Evolutionary conservation across 352 stramenopile species (phyloP), one percentile per base, ranked within the genome.

Genomic region (Globisporangium perplexum): DNA sequence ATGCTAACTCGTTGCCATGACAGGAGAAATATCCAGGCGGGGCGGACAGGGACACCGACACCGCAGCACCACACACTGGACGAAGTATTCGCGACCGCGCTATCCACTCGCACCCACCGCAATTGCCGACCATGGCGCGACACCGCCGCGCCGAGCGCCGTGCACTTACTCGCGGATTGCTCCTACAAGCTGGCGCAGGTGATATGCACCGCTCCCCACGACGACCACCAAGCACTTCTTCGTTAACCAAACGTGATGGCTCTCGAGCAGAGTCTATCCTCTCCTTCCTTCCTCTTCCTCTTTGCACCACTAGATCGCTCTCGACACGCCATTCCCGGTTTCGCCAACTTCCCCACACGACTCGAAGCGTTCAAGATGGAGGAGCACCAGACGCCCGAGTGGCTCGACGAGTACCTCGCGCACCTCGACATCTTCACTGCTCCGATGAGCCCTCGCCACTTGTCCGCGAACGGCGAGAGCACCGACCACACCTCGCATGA

Each of bases 401-500:
- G 38, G 38, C 38, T 43, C 38, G 38, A 43, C 38, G 38, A 43
- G 38, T 43, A 43, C 38, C 38, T 43, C 38, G 38, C 38, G 17
- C 38, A 43, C 38, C 17, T 43, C 38, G 38, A 43, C 38, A 22
- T 43, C 2, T 43, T 43, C 38, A 43, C 22, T 17, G 2, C 38
- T 7, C 15, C 38, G 3, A n/a, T 43, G 17, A 43, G 17, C 7
- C 38, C 38, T 43, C 38, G 17, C 7, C 22, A 22, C 38, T 22
- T 17, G 15, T 3, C 38, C n/a, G 18, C n/a, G 17, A 22, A 10
- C 38, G 17, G 2, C 18, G 38, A 23, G 10, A 43, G 18, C 12
- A 14, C 38, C n/a, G 5, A 7, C 7, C 31, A 36, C 31, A 11
- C 31, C 38, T 23, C 38, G 12, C 17, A 43, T 7, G 18, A 22